phyloP scores from a whole-genome alignment of 768 basidiomycete genomes.

The Boletus subcaerulescens region DNA sequence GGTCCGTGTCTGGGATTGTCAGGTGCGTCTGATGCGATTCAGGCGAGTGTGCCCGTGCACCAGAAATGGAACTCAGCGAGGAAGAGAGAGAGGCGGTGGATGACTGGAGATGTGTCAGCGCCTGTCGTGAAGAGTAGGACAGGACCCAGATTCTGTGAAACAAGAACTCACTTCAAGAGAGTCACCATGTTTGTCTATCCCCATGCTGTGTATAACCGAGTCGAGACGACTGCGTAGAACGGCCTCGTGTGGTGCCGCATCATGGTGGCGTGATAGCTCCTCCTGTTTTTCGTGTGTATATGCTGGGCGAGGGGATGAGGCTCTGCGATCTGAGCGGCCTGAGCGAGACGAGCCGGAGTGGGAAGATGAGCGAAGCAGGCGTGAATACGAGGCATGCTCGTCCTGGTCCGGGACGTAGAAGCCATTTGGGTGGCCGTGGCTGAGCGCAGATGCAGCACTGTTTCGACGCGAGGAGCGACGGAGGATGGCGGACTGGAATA shows the following conservation, averaged over 20 bases:
- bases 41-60: constrained; percentile 21
- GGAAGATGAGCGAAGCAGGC: constrained; percentile 26
- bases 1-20: constrained; percentile 22
- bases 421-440: constrained; percentile 10
- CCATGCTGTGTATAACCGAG: constrained; percentile 42
- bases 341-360: constrained; percentile 29
- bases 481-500: constrained; percentile 28
- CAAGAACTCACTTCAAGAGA: constrained; percentile 22
- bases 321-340: constrained; percentile 16
- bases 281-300: constrained; percentile 18
- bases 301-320: constrained; percentile 13
- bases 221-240: constrained; percentile 53
- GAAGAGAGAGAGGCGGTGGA: constrained; percentile 26
- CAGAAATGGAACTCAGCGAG: constrained; percentile 29
- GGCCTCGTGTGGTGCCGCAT: constrained; percentile 48
- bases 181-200: constrained; percentile 22
- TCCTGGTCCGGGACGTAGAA: constrained; percentile 35
- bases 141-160: neutral
- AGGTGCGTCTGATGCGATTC: constrained; percentile 27
- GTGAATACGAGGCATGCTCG: constrained; percentile 24
- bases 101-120: constrained; percentile 23
- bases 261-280: constrained; percentile 22
- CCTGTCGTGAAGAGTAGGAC: constrained; percentile 16
- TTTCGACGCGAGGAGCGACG: constrained; percentile 20
- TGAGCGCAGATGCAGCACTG: constrained; percentile 20